Base-by-base conservation (phyloP, 2,329 filamentous ascomycete genomes). In the Graphium sp. region DNA sequence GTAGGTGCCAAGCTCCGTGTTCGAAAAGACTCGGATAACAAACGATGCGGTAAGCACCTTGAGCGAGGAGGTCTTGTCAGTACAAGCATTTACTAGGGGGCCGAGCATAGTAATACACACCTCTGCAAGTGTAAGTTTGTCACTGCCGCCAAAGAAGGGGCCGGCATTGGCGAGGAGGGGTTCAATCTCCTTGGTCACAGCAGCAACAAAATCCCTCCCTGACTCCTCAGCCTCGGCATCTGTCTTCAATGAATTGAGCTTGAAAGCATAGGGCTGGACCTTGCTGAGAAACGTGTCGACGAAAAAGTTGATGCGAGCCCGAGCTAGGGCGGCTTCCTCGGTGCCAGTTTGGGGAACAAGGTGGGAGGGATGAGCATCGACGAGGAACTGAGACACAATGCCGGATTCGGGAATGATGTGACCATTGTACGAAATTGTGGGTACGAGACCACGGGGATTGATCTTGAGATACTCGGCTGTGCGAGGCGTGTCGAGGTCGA, bases 361-460 rank as follows among this genome's bases (percentile, higher is more conserved):
- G 38, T 74, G 66, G 3, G 70, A 74, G 2, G 79, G 76, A 45
- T 77, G 69, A 0, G 64, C 56, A 43, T 89, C 80, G 24, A 65
- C 72, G 4, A 73, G 49, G 52, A 82, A 87, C 38, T 76, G 68
- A 2, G 72, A 50, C n/a, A 87, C 70, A 35, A 87, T 66, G 36
- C 56, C 71, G 3, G 76, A 82, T 48, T 89, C 81, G 30, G 66
- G 71, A 42, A 89, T 59, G 45, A 80, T 74, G 36, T 77, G 61
- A 35, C 59, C 62, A 36, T 70, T 61, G 56, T 77, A 76, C 15
- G 66, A 62, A 32, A 89, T 53, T 0, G 71, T 55, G 1, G 82
- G 81, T 5, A 89, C 79, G 4, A 84, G 66, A 10, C 82, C 82
- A 32, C 79, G 71, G 38, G 80, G 79, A 55, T 87, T 85, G 45